Evolutionary conservation across 371 early-diverging fungal species (phyloP).

Genomic region (Lichtheimia corymbifera): DNA sequence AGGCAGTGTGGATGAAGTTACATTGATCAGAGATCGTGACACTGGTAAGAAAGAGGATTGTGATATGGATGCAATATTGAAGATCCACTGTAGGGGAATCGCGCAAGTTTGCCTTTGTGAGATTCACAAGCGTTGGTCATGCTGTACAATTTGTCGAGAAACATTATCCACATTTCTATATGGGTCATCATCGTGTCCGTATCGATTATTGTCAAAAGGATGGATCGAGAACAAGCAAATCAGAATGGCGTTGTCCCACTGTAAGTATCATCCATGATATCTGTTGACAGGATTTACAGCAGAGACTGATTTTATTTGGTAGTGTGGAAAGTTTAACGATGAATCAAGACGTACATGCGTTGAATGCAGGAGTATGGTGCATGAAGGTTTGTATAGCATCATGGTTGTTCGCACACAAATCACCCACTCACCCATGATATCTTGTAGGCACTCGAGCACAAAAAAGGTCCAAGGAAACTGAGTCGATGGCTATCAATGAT

Average conservation of each 20-base stretch:
- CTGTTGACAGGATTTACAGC: not conserved
- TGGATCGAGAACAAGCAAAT: constrained; percentile 33
- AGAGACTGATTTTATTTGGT: not conserved
- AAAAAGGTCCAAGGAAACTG: constrained; percentile 33
- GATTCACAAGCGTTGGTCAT: constrained; percentile 65
- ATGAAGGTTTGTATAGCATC: too few species aligned
- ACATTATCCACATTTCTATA: constrained; percentile 40
- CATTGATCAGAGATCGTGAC: constrained; percentile 51
- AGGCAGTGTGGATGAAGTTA: constrained; percentile 36
- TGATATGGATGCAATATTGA: not conserved
- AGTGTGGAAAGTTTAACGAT: constrained; percentile 45
- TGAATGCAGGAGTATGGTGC: constrained; percentile 28
- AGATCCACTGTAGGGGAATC: constrained; percentile 42
- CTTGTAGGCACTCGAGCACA: constrained; percentile 24
- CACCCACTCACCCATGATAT: too few species aligned
- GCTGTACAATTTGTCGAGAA: constrained; percentile 63
- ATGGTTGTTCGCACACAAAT: too few species aligned
- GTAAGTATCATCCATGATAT: constrained; percentile 21
- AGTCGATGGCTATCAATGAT: constrained; percentile 50
- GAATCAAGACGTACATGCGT: constrained; percentile 36
- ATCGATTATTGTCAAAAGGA: constrained; percentile 58
- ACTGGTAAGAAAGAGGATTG: constrained; percentile 34
- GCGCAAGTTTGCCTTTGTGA: constrained; percentile 65
- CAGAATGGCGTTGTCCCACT: constrained; percentile 58
- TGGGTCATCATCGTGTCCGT: constrained; percentile 50